Percentiles rank a stretch among this genome's conserved stretches.
Evolutionary conservation across 2,329 filamentous ascomycete species (phyloP).

Genomic region (Trichoderma arundinaceum): DNA sequence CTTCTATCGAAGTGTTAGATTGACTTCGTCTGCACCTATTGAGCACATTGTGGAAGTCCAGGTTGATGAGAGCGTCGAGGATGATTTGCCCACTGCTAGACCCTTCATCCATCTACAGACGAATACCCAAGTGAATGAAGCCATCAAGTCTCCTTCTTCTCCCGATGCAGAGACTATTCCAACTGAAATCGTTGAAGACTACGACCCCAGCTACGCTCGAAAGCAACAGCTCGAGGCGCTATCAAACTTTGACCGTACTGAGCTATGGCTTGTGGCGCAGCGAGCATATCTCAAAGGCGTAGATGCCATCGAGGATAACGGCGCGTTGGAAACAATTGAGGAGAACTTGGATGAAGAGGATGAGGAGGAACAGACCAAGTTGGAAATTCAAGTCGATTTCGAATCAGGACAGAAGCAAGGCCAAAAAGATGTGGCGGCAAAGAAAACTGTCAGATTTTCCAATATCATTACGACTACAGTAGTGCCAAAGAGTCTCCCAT

Average conservation of each 20-base stretch:
- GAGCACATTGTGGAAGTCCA: conserved; percentile 70
- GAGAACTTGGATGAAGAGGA: conserved; percentile 39
- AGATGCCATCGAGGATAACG: conserved; percentile 52
- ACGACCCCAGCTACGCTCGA: conserved; percentile 75
- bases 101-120: conserved; percentile 48
- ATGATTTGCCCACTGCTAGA: conserved; percentile 71
- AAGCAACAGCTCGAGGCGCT: conserved; percentile 74
- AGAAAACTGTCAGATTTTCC: conserved; percentile 80
- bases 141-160: conserved; percentile 46
- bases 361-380: conserved; percentile 30
- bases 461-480: conserved; percentile 54
- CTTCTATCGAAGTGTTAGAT: conserved; percentile 48
- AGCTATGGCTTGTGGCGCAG: conserved; percentile 84
- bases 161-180: conserved; percentile 61
- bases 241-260: conserved; percentile 82
- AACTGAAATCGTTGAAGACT: conserved; percentile 70
- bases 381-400: conserved; percentile 38
- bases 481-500: conserved; percentile 57
- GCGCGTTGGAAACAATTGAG: conserved; percentile 46
- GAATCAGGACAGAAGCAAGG: conserved; percentile 35
- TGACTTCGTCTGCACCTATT: conserved; percentile 54
- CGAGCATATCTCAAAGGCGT: conserved; percentile 75
- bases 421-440: conserved; percentile 48
- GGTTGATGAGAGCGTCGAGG: conserved; percentile 54
- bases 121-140: conserved; percentile 43